Conservation (phyloP, 2,329 filamentous ascomycete genomes). For the Apiospora pterosperma region DNA sequence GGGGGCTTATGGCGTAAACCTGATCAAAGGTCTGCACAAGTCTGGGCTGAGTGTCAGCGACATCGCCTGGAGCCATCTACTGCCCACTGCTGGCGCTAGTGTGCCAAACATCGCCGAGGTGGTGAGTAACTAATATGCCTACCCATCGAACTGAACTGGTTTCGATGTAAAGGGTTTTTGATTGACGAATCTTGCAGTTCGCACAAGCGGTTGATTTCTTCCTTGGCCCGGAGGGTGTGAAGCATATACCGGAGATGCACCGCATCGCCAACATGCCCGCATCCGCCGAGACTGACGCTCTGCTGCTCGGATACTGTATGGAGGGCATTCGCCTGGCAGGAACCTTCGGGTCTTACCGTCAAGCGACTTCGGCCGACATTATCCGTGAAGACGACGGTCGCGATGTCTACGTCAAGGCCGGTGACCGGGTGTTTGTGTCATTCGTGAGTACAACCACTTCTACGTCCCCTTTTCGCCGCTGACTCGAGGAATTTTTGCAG, state of each 20-base stretch:
- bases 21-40: conserved; percentile 64
- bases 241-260: conserved; percentile 59
- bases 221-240: conserved; percentile 52
- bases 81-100: conserved; percentile 64
- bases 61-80: conserved; percentile 67
- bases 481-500: neutral
- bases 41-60: conserved; percentile 60
- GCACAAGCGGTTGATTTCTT: conserved; percentile 73
- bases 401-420: conserved; percentile 47
- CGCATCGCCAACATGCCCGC: conserved; percentile 53
- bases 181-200: conserved; percentile 44
- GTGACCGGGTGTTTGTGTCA: conserved; percentile 61
- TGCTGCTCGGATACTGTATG: conserved; percentile 66
- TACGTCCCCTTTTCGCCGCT: neutral
- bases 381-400: conserved; percentile 50
- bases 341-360: conserved; percentile 58
- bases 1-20: conserved; percentile 59
- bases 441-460: conserved; percentile 43
- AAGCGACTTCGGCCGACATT: conserved; percentile 42
- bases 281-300: conserved; percentile 55
- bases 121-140: conserved; percentile 36
- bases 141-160: neutral
- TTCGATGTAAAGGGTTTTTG: neutral
- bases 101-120: conserved; percentile 70
- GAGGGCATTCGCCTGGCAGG: conserved; percentile 69